phyloP scores from a whole-genome alignment of 2,329 filamentous ascomycete species.

The Plectosphaerella sp. region DNA sequence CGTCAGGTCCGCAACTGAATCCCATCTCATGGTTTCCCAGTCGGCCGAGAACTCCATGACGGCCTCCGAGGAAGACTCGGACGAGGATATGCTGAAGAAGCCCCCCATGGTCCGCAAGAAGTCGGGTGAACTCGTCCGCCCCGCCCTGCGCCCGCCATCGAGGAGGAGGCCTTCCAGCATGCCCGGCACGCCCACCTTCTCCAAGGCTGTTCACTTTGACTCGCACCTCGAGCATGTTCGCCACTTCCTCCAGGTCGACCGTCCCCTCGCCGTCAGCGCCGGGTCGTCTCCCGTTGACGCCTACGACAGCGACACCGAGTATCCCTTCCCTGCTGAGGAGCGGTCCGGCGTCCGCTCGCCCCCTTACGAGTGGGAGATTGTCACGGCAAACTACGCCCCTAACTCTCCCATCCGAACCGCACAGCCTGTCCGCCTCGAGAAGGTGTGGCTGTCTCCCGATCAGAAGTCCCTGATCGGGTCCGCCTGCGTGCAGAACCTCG shows the following conservation, averaged over 20 bases:
- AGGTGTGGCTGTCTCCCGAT: conserved; percentile 81
- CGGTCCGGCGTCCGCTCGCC: conserved; percentile 34
- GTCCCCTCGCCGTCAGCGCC: conserved; percentile 92
- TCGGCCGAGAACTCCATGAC: conserved; percentile 45
- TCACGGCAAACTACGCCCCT: conserved; percentile 60
- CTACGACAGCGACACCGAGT: conserved; percentile 84
- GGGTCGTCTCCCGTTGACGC: conserved; percentile 86
- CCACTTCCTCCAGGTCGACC: conserved; percentile 91
- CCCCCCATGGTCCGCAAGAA: conserved; percentile 97
- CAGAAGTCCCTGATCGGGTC: conserved; percentile 83
- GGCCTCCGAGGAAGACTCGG: conserved; percentile 60
- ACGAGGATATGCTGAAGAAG: conserved; percentile 57
- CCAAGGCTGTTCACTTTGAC: conserved; percentile 98
- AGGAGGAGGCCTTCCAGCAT: conserved; percentile 86
- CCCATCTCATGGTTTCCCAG: conserved; percentile 39
- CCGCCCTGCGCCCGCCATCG: conserved; percentile 78
- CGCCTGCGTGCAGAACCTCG: conserved; percentile 79
- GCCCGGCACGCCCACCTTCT: conserved; percentile 93
- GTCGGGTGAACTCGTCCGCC: conserved; percentile 92
- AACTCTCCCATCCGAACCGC: conserved; percentile 59
- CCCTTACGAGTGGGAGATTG: conserved; percentile 82
- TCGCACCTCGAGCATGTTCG: conserved; percentile 93
- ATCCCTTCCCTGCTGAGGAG: conserved; percentile 68
- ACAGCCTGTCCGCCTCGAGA: conserved; percentile 74
- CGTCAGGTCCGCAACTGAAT: conserved; percentile 52